Base-by-base conservation (phyloP, 345 rosid species). In the Heritiera littoralis region DNA sequence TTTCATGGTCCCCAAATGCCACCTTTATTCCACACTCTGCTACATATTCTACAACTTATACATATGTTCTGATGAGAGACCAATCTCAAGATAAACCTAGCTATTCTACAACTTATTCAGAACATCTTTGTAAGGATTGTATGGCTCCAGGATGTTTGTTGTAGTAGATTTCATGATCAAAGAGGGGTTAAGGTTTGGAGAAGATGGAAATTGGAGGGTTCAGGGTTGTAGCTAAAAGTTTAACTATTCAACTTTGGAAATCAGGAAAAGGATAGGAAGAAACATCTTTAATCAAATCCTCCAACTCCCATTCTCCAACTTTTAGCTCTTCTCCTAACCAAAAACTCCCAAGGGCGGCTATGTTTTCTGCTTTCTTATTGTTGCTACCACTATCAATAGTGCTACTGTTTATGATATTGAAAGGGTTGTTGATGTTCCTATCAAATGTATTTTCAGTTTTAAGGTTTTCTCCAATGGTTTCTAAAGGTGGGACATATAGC, bases 281-380 rank as follows among this genome's bases (percentile, higher is more conserved):
- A 79, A 90, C 92, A 75, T 90, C 92, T 83, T 87, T 88, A 86
- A 92, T 89, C 88, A 94, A 81, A 79, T 94, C 93, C 79, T 96
- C 98, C 68, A 94, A 76, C 75, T 92, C 96, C 97, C 96, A 93
- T 46, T 89, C 93, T 15, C 89, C 93, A 14, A 83, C 82, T 81
- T 86, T 88, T 5, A 79, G 66, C 81, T 87, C 92, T 82, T 89
- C 90, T 80, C 82, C 90, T 64, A 83, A 84, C 92, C 90, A 88
- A 55, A 80, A 83, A 52, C 80, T 86, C 55, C 83, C 92, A 75
- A 74, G 75, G 60, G 77, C 88, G 35, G 5, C 77, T 71, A 59
- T 58, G 60, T 77, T 80, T 32, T 79, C 87, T 52, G 66, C 87
- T 52, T 30, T 65, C 63, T 41, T 78, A 45, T 78, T 72, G 74